A percentile compares a stretch with the other conserved stretches of the same genome.
These are phyloP conservation scores for Scytalidium lignicola DNA, from an alignment of 2,329 filamentous ascomycete genomes.

Conservation along the genomic window DNA sequence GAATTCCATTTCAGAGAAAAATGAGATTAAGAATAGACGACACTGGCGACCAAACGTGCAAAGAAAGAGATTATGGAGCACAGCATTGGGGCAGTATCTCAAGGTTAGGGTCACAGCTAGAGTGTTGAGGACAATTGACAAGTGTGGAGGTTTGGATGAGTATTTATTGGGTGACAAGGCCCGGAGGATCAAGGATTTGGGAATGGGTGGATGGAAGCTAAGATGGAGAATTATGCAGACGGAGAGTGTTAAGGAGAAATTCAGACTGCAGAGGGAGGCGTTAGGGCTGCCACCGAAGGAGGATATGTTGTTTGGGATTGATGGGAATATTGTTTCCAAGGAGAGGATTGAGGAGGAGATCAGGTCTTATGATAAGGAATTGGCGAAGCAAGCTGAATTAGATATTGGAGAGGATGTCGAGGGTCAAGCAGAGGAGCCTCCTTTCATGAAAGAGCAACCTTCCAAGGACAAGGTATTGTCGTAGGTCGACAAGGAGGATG, in stretches of 20 bases:
- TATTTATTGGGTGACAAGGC: slow-evolving; percentile 82
- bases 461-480: not conserved
- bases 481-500: not conserved
- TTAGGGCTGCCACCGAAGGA: slow-evolving; percentile 57
- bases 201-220: slow-evolving; percentile 84
- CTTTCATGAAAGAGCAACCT: slow-evolving; percentile 29
- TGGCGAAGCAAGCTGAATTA: slow-evolving; percentile 35
- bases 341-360: slow-evolving; percentile 29
- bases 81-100: slow-evolving; percentile 55
- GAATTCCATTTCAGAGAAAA: slow-evolving; percentile 66
- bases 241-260: slow-evolving; percentile 57
- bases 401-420: slow-evolving; percentile 36
- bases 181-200: slow-evolving; percentile 75
- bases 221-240: slow-evolving; percentile 88
- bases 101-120: slow-evolving; percentile 64
- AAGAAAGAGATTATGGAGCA: slow-evolving; percentile 61
- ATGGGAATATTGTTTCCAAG: slow-evolving; percentile 29
- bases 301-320: slow-evolving; percentile 31
- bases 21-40: slow-evolving; percentile 65
- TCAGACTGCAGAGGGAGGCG: slow-evolving; percentile 57
- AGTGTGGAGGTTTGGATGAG: slow-evolving; percentile 82
- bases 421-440: slow-evolving; percentile 33
- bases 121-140: slow-evolving; percentile 71
- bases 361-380: slow-evolving; percentile 36
- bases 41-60: slow-evolving; percentile 67